Evolutionary conservation across 129 eudicot genomes (phyloP).

Genomic region (Lactuca saligna): DNA sequence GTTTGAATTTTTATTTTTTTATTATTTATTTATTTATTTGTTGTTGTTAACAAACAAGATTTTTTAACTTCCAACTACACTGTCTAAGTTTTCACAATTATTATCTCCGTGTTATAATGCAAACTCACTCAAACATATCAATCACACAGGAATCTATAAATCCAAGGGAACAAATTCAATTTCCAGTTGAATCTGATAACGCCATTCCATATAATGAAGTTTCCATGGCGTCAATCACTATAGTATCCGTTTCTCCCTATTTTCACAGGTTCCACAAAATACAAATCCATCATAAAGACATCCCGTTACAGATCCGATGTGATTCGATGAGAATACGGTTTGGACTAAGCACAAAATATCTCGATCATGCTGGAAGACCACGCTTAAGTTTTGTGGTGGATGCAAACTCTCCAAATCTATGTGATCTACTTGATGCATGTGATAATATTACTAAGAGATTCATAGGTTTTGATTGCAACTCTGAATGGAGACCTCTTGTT

Average conservation of each 20-base stretch:
- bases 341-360: conserved; percentile 65
- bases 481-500: conserved; percentile 78
- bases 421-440: conserved; percentile 58
- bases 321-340: conserved; percentile 57
- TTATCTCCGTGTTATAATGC: neutral
- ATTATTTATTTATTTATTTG: no score
- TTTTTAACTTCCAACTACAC: no score
- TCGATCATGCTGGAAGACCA: conserved; percentile 72
- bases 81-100: neutral
- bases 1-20: no score
- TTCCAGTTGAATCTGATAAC: conserved; percentile 24
- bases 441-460: conserved; percentile 59
- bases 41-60: no score
- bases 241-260: conserved; percentile 37
- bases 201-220: conserved; percentile 49
- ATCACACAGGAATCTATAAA: conserved; percentile 59
- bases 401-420: conserved; percentile 53
- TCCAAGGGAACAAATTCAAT: neutral
- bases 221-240: conserved; percentile 57
- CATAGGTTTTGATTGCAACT: conserved; percentile 52
- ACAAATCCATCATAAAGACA: conserved; percentile 51
- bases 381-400: conserved; percentile 77
- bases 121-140: conserved; percentile 12
- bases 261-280: conserved; percentile 52
- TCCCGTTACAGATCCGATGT: conserved; percentile 50